Conservation (phyloP, 1,284 basidiomycete genomes). For the Ustilago bromivora region DNA sequence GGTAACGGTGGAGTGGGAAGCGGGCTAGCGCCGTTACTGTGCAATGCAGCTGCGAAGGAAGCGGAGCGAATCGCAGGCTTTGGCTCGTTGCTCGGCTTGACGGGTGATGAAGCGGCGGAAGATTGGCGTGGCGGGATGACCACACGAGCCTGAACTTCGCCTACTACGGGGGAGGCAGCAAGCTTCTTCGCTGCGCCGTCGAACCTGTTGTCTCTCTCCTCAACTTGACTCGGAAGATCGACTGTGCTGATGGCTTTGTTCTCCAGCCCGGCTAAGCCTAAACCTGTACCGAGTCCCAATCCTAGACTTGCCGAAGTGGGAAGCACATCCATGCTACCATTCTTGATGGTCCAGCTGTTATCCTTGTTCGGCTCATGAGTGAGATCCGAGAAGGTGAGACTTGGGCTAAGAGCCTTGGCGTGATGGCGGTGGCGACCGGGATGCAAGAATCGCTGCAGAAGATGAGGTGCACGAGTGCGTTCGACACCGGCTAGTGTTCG, state of each 20-base stretch:
- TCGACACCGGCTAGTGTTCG: constrained; percentile 19
- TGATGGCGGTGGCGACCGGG: constrained; percentile 22
- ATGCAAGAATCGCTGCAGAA: constrained; percentile 44
- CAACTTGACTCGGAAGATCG: constrained; percentile 44
- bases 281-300: constrained; percentile 6
- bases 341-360: constrained; percentile 10
- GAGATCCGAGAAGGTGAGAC: constrained; percentile 31
- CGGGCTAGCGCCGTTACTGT: not conserved
- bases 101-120: constrained; percentile 2
- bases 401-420: constrained; percentile 33
- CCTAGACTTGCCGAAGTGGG: constrained; percentile 10
- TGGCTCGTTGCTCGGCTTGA: not conserved
- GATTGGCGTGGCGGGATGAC: constrained; percentile 32
- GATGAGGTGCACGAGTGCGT: constrained; percentile 26
- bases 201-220: constrained; percentile 32
- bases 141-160: constrained; percentile 14
- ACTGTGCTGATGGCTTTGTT: constrained; percentile 38
- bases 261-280: constrained; percentile 34
- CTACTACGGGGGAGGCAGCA: not conserved
- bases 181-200: constrained; percentile 18
- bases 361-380: constrained; percentile 12
- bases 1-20: constrained; percentile 1
- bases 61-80: constrained; percentile 16
- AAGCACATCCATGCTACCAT: constrained; percentile 24
- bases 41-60: constrained; percentile 4